Evolutionary conservation across 192 early-diverging fungal species (phyloP).

Genomic region (Linnemannia elongata): DNA sequence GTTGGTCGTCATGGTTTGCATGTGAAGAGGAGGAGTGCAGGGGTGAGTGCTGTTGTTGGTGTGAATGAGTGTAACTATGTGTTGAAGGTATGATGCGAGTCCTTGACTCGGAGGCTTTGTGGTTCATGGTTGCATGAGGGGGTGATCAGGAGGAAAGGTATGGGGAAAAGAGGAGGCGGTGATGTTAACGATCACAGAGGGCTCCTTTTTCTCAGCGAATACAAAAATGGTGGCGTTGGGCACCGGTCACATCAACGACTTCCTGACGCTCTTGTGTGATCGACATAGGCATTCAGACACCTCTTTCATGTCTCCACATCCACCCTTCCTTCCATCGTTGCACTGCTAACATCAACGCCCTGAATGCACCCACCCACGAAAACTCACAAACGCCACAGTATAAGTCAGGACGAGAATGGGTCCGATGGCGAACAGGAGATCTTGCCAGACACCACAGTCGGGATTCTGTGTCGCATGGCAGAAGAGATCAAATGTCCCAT

Average conservation of each 20-base stretch:
- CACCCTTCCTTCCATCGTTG: not conserved
- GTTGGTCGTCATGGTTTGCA: not conserved
- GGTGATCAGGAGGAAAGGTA: not conserved
- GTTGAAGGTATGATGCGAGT: not conserved
- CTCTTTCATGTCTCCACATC: not conserved
- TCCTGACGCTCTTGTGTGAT: not conserved
- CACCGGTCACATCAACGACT: not conserved
- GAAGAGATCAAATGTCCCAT: conserved; percentile 53
- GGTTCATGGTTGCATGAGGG: conserved; percentile 21
- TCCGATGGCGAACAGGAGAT: conserved; percentile 24
- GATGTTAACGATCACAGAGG: not conserved
- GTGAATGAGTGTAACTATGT: not conserved
- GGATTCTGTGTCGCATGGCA: conserved; percentile 48
- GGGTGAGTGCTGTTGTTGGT: not conserved
- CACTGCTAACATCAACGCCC: not conserved
- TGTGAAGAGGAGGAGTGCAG: not conserved
- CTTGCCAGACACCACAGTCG: conserved; percentile 30
- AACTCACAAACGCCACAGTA: not conserved
- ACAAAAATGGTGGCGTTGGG: conserved; percentile 24
- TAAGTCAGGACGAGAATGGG: not conserved
- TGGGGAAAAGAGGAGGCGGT: not conserved
- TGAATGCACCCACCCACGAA: conserved; percentile 22
- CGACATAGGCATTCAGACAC: not conserved
- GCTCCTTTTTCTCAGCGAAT: not conserved
- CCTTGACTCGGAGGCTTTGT: conserved; percentile 7